These are phyloP conservation scores for Fusarium burgessii DNA, from an alignment of 2,329 filamentous ascomycete species.

Conservation along the genomic window DNA sequence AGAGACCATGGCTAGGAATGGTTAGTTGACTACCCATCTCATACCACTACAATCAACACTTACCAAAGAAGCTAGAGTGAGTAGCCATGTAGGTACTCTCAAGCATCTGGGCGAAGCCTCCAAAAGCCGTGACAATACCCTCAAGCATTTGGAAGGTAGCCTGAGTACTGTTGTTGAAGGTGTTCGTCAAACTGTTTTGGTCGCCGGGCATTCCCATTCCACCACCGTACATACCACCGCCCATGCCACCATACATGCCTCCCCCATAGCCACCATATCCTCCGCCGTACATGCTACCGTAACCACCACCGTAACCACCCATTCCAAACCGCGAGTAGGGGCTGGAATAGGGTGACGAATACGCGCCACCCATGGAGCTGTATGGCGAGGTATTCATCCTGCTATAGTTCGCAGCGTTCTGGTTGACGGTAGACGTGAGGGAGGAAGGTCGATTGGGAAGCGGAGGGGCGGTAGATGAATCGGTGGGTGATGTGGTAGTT, in stretches of 20 bases:
- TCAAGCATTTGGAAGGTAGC: conserved; percentile 99
- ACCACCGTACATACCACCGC: conserved; percentile 56
- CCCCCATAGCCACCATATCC: conserved; percentile 57
- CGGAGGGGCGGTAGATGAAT: conserved; percentile 67
- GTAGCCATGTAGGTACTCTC: conserved; percentile 99
- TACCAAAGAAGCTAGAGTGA: conserved; percentile 98
- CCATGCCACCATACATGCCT: conserved; percentile 56
- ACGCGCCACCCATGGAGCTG: conserved; percentile 58
- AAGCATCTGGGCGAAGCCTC: conserved; percentile 98
- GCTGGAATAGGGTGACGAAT: conserved; percentile 56
- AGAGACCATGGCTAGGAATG: conserved; percentile 85
- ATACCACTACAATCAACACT: conserved; percentile 46
- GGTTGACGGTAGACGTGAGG: conserved; percentile 83
- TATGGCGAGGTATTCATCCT: conserved; percentile 66
- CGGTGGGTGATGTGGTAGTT: conserved; percentile 53
- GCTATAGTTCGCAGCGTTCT: conserved; percentile 88
- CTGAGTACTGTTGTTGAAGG: conserved; percentile 93
- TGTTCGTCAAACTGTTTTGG: conserved; percentile 93
- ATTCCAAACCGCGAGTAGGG: conserved; percentile 59
- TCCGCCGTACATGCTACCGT: conserved; percentile 45
- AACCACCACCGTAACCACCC: conserved; percentile 29
- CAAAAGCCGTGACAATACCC: conserved; percentile 95
- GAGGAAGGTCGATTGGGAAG: conserved; percentile 85
- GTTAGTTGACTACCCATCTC: conserved; percentile 8
- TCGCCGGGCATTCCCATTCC: conserved; percentile 76